Evolutionary conservation across 176 grass and related monocot genomes (phyloP), one percentile per base, ranked within the genome.

Genomic region (Chloris gayana): DNA sequence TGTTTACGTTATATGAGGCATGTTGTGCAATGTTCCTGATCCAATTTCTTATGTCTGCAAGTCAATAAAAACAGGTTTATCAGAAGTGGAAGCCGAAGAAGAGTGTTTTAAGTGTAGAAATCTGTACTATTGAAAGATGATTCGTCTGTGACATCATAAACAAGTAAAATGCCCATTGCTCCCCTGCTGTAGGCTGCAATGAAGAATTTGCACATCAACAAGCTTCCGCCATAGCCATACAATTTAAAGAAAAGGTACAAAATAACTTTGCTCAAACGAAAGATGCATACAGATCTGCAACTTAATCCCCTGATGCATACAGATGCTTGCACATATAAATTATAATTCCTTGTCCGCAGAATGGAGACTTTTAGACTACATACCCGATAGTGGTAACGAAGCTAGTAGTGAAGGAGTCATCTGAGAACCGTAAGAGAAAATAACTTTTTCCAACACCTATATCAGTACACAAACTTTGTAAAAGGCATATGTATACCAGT

Each of bases 171-270:
- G n/a, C n/a, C 87, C 90, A 93, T 93, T 0, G 87, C 90, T 64
- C 90, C 90, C 46, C 90, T 86, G 63, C 89, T 89, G 65, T 92
- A 92, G 57, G 90, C 90, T 92, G 87, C 84, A 92, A 66, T 25
- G 29, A 75, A 86, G 67, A 90, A 74, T 53, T n/a, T 19, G 44
- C n/a, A 58, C 27, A 60, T 47, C 47, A 5, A 44, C 17, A 77
- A 78, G 12, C 54, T 70, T 57, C 64, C 80, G 66, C 22, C 32
- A 49, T 30, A 81, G 58, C 27, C 41, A 59, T 37, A 64, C 0
- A 49, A 25, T 65, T 32, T 63, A 67, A 31, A 65, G 53, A 72
- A 71, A n/a, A n/a, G n/a, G n/a, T n/a, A 45, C 17, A 27, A 27
- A 64, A 29, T 37, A 22, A 3, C 33, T n/a, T 60, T 71, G 12